Percentiles rank a stretch among this genome's conserved stretches.
phyloP scores from a whole-genome alignment of 202 grass and related monocot species.

The Dendrocalamus latiflorus region DNA sequence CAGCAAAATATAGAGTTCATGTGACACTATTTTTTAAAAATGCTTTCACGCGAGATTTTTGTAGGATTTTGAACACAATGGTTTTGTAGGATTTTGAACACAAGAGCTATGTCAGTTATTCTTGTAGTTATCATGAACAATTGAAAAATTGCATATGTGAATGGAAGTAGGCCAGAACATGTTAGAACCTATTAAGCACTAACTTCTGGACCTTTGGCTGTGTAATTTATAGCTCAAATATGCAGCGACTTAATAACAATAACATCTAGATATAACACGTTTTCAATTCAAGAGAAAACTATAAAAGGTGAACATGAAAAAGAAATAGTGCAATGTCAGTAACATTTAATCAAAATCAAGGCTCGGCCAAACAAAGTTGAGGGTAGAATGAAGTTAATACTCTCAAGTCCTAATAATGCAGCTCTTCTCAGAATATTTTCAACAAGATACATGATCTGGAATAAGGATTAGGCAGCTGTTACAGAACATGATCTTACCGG shows the following conservation, averaged over 20 bases:
- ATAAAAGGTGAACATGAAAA: not conserved
- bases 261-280: not conserved
- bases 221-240: not conserved
- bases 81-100: not conserved
- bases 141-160: not conserved
- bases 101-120: not conserved
- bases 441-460: not conserved
- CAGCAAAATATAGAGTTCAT: not conserved
- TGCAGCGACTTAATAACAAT: not conserved
- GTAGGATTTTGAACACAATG: not conserved
- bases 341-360: not conserved
- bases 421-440: not conserved
- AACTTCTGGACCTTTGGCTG: not conserved
- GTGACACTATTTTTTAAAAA: not conserved
- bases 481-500: conserved; percentile 58
- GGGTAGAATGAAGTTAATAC: not conserved
- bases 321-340: not conserved
- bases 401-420: not conserved
- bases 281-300: not conserved
- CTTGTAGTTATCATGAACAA: not conserved
- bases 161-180: not conserved
- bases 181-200: not conserved
- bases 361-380: not conserved
- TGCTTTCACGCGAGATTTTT: not conserved
- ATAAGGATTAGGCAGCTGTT: not conserved